phyloP scores from a whole-genome alignment of 306 rosid genomes.

The Dalbergia oliveri region DNA sequence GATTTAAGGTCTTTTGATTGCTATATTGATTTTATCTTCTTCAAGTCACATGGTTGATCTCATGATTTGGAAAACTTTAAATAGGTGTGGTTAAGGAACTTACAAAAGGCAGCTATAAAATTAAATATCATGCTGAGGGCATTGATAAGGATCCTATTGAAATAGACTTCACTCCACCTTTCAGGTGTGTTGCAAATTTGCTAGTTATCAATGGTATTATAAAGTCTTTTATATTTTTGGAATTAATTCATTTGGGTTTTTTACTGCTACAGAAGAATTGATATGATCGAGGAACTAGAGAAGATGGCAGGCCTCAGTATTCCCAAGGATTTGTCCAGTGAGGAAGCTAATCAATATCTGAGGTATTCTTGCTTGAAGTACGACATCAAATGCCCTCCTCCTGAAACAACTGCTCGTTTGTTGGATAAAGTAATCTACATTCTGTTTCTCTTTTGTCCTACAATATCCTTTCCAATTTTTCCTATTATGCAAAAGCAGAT shows the following conservation, averaged over 20 bases:
- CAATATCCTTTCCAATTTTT: not conserved
- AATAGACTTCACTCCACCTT: conserved; percentile 80
- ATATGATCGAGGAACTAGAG: conserved; percentile 89
- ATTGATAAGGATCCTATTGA: conserved; percentile 79
- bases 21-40: not conserved
- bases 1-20: conserved; percentile 3
- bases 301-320: conserved; percentile 76
- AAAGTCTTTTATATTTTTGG: conserved; percentile 9
- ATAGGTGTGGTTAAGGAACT: conserved; percentile 89
- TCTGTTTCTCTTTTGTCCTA: not conserved
- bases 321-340: conserved; percentile 81
- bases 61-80: conserved; percentile 43
- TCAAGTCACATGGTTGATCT: not conserved
- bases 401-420: conserved; percentile 87
- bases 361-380: conserved; percentile 74
- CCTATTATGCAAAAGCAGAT: not conserved
- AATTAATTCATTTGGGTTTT: conserved; percentile 38
- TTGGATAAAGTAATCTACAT: conserved; percentile 73
- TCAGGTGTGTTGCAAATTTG: conserved; percentile 58
- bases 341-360: conserved; percentile 80
- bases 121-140: conserved; percentile 80
- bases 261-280: conserved; percentile 75
- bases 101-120: conserved; percentile 81
- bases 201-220: not conserved
- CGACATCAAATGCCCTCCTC: conserved; percentile 87